A percentile compares a stretch with the other conserved stretches of the same genome.
Conservation (phyloP, 495 filamentous ascomycete species). For the Cercophora scortea region DNA sequence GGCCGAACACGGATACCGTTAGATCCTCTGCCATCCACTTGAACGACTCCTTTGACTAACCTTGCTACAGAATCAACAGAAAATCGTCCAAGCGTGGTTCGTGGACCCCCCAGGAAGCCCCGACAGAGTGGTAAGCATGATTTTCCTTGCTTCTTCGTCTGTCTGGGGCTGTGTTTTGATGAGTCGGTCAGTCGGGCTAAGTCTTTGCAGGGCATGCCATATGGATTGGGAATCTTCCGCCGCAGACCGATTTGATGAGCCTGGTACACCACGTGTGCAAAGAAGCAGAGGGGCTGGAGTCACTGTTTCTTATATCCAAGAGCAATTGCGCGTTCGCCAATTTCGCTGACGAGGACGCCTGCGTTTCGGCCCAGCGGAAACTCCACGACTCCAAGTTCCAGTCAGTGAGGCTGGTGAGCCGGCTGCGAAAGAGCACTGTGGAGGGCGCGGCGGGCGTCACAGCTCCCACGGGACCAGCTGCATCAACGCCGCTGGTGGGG, state of each 20-base stretch:
- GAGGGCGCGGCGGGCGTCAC: slow-evolving; percentile 40
- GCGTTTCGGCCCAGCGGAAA: slow-evolving; percentile 66
- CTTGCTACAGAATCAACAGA: slow-evolving; percentile 19
- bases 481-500: slow-evolving; percentile 17
- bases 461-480: slow-evolving; percentile 47
- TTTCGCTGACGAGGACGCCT: slow-evolving; percentile 75
- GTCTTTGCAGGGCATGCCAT: slow-evolving; percentile 68
- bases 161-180: background rate
- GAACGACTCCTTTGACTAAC: background rate
- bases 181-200: slow-evolving; percentile 5
- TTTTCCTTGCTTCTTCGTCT: background rate
- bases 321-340: slow-evolving; percentile 99
- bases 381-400: slow-evolving; percentile 92
- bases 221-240: slow-evolving; percentile 94
- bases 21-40: no score
- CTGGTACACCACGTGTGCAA: slow-evolving; percentile 87
- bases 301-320: slow-evolving; percentile 90
- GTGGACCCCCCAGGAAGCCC: slow-evolving; percentile 88
- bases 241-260: slow-evolving; percentile 66
- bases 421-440: slow-evolving; percentile 60
- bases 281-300: slow-evolving; percentile 77
- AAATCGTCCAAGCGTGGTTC: slow-evolving; percentile 45
- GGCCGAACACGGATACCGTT: no score
- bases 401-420: slow-evolving; percentile 83
- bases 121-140: slow-evolving; percentile 54